A percentile compares a stretch with the other conserved stretches of the same genome.
phyloP scores from a whole-genome alignment of 139 green algal species.

The Coccomyxa sp. region DNA sequence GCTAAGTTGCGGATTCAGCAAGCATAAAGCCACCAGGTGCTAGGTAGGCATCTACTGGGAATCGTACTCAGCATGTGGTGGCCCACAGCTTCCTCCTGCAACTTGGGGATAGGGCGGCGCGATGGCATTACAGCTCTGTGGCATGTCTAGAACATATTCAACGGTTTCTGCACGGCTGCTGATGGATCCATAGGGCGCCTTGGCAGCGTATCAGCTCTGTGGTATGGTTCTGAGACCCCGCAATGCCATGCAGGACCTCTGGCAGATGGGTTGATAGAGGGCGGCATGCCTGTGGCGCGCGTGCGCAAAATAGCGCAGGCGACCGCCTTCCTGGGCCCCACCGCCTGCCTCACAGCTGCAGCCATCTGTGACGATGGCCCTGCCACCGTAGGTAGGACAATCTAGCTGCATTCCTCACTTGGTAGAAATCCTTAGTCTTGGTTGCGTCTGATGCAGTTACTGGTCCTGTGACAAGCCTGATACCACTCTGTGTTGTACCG shows the following conservation, averaged over 20 bases:
- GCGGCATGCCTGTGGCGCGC: slow-evolving; percentile 46
- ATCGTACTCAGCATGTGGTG: no score
- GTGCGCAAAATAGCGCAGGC: slow-evolving; percentile 86
- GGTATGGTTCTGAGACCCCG: slow-evolving; percentile 21
- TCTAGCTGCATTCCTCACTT: no score
- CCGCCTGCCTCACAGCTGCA: slow-evolving; percentile 68
- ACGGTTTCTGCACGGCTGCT: no score
- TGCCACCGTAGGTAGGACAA: slow-evolving; percentile 20
- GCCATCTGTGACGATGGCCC: slow-evolving; percentile 24
- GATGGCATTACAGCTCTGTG: no score
- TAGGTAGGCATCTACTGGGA: no score
- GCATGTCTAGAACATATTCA: no score
- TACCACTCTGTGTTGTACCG: background rate
- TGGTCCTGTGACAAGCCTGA: background rate
- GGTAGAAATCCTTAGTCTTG: no score
- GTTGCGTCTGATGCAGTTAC: background rate
- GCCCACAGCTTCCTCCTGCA: slow-evolving; percentile 5
- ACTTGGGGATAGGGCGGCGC: no score
- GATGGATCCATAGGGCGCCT: no score
- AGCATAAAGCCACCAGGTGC: no score
- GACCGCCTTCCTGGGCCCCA: slow-evolving; percentile 84
- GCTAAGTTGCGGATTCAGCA: no score
- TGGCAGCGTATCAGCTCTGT: no score
- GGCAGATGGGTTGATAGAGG: slow-evolving; percentile 72
- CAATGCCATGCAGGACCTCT: slow-evolving; percentile 49